These are phyloP conservation scores for Trichoderma sp. DNA, from an alignment of 2,329 filamentous ascomycete genomes.

Conservation along the genomic window DNA sequence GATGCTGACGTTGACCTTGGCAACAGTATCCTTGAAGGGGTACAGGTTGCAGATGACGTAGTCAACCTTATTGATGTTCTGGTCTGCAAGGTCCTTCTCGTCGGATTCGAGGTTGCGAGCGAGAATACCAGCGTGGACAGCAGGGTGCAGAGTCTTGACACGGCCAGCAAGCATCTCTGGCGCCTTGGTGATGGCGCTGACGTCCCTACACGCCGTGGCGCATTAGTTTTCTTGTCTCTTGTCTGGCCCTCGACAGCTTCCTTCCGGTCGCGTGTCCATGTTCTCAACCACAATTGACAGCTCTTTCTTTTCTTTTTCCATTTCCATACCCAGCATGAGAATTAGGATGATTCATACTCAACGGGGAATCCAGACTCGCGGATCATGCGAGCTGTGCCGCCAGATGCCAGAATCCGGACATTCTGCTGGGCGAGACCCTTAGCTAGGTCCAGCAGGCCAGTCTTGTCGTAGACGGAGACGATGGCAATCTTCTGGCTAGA, in stretches of 20 bases:
- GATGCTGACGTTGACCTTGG: conserved; percentile 95
- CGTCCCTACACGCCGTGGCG: conserved; percentile 60
- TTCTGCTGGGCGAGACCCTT: conserved; percentile 86
- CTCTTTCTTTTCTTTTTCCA: not conserved
- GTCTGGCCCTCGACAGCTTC: not conserved
- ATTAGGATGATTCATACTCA: conserved; percentile 59
- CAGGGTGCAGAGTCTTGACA: conserved; percentile 91
- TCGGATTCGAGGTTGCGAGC: conserved; percentile 92
- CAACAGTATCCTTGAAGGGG: conserved; percentile 97
- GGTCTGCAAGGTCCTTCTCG: conserved; percentile 92
- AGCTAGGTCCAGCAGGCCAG: conserved; percentile 84
- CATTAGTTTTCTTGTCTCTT: conserved; percentile 16
- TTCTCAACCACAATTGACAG: not conserved
- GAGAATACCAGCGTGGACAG: conserved; percentile 86
- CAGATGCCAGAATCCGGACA: conserved; percentile 90
- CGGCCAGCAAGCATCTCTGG: conserved; percentile 91
- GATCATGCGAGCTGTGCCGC: conserved; percentile 94
- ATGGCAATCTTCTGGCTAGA: conserved; percentile 69
- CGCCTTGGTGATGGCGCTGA: conserved; percentile 93
- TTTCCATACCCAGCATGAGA: not conserved
- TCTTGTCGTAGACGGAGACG: conserved; percentile 98
- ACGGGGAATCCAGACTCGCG: conserved; percentile 93
- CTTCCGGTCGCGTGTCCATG: not conserved
- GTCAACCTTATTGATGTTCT: conserved; percentile 93
- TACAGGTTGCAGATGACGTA: conserved; percentile 98